Conservation (phyloP, 345 rosid genomes). For the Salix dunnii region DNA sequence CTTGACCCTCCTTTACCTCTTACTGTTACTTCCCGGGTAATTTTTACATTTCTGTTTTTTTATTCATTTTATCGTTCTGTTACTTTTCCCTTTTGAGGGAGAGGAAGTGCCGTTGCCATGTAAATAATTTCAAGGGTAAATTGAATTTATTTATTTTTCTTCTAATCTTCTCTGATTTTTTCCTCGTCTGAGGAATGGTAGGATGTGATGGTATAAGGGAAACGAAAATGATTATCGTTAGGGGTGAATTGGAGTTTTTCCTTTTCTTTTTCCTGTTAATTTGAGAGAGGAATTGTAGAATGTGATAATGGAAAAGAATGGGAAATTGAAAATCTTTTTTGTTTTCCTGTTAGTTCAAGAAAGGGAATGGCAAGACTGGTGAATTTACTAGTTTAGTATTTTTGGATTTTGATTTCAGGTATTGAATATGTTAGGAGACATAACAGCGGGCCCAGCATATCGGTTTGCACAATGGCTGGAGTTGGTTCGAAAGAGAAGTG, state of each 20-base stretch:
- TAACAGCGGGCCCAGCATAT: constrained; percentile 77
- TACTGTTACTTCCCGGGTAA: constrained; percentile 93
- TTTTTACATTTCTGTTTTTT: neutral
- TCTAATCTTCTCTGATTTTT: neutral
- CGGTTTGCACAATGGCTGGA: constrained; percentile 95
- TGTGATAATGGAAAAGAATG: neutral
- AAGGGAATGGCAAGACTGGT: neutral
- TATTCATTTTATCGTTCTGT: neutral
- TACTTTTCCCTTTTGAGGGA: neutral
- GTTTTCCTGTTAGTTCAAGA: neutral
- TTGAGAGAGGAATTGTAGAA: neutral
- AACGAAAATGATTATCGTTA: neutral
- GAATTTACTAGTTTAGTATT: neutral
- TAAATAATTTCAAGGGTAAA: neutral
- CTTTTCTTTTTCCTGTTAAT: neutral
- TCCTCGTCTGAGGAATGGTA: neutral
- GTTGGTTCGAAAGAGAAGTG: constrained; percentile 92
- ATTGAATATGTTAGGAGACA: constrained; percentile 96
- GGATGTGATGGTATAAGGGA: neutral
- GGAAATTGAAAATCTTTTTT: neutral
- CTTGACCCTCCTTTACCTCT: constrained; percentile 68
- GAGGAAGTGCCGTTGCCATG: neutral
- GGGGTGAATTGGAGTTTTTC: neutral
- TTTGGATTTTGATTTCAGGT: constrained; percentile 46
- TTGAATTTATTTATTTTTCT: neutral